Evolutionary conservation across 257 asterid genomes (phyloP).

Genomic region (Solanum sparsipilum): DNA sequence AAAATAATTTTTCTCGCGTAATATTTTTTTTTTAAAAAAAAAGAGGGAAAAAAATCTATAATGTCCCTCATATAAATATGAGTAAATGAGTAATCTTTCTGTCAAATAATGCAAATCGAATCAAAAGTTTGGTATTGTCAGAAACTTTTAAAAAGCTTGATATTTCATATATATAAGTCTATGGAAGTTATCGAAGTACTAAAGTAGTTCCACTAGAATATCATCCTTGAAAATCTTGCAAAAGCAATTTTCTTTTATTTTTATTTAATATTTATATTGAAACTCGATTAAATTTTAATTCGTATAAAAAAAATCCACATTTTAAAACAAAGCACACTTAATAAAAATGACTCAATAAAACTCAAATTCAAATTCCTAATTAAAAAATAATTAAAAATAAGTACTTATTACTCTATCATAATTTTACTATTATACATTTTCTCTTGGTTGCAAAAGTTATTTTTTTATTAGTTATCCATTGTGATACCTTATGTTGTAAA

Average conservation of each 20-base stretch:
- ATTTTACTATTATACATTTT: background rate
- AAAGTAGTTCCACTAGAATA: background rate
- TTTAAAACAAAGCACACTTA: background rate
- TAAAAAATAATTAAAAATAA: background rate
- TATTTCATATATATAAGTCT: background rate
- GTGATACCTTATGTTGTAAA: background rate
- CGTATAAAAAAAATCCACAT: accelerated
- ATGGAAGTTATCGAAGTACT: background rate
- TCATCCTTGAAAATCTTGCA: background rate
- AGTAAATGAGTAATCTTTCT: background rate
- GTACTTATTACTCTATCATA: background rate
- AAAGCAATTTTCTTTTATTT: background rate
- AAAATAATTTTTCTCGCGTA: background rate
- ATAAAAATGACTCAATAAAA: background rate
- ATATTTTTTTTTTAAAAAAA: background rate
- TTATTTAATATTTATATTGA: background rate
- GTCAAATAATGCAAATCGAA: background rate
- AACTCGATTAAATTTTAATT: background rate
- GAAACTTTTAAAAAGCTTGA: background rate
- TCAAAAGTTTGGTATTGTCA: background rate
- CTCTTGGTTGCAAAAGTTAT: too few relatives aligned
- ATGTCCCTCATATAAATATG: background rate
- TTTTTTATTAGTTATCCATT: background rate
- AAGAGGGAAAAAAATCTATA: too few relatives aligned
- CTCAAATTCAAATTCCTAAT: background rate